These are phyloP conservation scores for Clavispora fructus DNA, from an alignment of 805 yeast genomes.

Conservation along the genomic window DNA sequence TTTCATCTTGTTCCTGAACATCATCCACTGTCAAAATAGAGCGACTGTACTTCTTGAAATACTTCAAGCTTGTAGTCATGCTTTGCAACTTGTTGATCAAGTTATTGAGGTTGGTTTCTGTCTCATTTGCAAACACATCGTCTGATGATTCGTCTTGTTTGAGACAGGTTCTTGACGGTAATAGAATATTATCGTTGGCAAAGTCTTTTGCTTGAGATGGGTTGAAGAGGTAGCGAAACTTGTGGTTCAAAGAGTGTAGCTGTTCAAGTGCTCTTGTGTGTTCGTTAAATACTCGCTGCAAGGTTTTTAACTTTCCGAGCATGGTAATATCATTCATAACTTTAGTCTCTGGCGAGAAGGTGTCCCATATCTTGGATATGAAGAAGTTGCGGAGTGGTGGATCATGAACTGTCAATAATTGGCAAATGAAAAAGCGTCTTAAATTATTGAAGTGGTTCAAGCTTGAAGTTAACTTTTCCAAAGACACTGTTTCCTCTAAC, in stretches of 20 bases:
- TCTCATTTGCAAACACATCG: slow-evolving; percentile 5
- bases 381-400: slow-evolving; percentile 25
- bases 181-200: slow-evolving; percentile 13
- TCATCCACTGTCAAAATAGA: slow-evolving; percentile 21
- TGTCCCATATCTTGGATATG: slow-evolving; percentile 22
- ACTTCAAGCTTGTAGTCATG: slow-evolving; percentile 30
- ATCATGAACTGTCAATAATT: slow-evolving; percentile 33
- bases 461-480: slow-evolving; percentile 14
- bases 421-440: slow-evolving; percentile 34
- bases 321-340: slow-evolving; percentile 4
- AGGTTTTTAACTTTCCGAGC: slow-evolving; percentile 14
- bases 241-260: slow-evolving; percentile 22
- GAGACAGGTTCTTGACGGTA: neutral
- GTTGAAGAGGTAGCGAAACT: slow-evolving; percentile 15
- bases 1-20: slow-evolving; percentile 32
- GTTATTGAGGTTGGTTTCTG: slow-evolving; percentile 17
- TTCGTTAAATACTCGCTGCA: slow-evolving; percentile 18
- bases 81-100: slow-evolving; percentile 28
- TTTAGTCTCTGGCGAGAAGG: slow-evolving; percentile 6
- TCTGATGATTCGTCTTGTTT: neutral
- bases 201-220: slow-evolving; percentile 8
- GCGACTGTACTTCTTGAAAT: slow-evolving; percentile 33
- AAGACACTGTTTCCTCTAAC: slow-evolving; percentile 1
- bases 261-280: slow-evolving; percentile 20
- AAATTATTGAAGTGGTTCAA: slow-evolving; percentile 29